Evolutionary conservation across 305 asterid genomes (phyloP).

Genomic region (Caryopteris hybrid): DNA sequence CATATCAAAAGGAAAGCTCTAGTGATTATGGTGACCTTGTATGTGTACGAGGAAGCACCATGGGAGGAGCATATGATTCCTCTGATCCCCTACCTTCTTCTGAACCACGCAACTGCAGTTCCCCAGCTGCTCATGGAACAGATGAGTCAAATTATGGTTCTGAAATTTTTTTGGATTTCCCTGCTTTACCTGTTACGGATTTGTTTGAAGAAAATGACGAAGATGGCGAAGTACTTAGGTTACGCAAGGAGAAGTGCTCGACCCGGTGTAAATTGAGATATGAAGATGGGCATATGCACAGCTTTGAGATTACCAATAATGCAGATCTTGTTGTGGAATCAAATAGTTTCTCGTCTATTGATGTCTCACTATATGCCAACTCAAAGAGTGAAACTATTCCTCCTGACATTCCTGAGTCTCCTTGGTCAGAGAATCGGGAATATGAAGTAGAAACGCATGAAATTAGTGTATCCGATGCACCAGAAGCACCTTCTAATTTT

Average conservation of each 20-base stretch:
- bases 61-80: conserved; percentile 60
- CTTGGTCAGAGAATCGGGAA: conserved; percentile 41
- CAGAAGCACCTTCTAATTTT: conserved; percentile 43
- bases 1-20: conserved; percentile 43
- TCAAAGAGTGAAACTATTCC: conserved; percentile 43
- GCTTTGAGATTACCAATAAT: conserved; percentile 75
- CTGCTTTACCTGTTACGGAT: conserved; percentile 77
- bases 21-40: conserved; percentile 71
- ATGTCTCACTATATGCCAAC: conserved; percentile 31
- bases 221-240: conserved; percentile 42
- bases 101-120: conserved; percentile 44
- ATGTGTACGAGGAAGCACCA: conserved; percentile 54
- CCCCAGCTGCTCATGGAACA: conserved; percentile 42
- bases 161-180: conserved; percentile 70
- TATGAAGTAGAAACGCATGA: conserved; percentile 39
- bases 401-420: conserved; percentile 32
- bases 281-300: conserved; percentile 74
- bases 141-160: conserved; percentile 35
- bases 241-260: conserved; percentile 46
- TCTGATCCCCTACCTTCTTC: conserved; percentile 53
- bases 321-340: conserved; percentile 86
- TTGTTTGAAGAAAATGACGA: conserved; percentile 59
- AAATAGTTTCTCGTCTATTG: conserved; percentile 42
- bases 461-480: conserved; percentile 63
- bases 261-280: conserved; percentile 53